phyloP scores from a whole-genome alignment of 257 asterid species.

The Vinca minor region DNA sequence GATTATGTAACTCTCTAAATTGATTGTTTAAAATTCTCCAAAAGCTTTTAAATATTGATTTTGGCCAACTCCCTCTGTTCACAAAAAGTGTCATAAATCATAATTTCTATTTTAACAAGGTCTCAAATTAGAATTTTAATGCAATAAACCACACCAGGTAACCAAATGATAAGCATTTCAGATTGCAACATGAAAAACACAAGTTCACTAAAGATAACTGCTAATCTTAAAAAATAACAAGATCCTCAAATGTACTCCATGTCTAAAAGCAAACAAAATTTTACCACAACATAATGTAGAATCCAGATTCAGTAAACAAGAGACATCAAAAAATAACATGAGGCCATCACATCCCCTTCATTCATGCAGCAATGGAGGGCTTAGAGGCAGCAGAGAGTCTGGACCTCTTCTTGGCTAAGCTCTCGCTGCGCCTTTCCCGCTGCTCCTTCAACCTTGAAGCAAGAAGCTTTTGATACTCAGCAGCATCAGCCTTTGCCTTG shows the following conservation, averaged over 20 bases:
- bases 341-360: neutral
- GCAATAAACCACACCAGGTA: no score
- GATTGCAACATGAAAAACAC: neutral
- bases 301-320: neutral
- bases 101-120: no score
- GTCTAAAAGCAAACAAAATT: slow-evolving; percentile 25
- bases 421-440: slow-evolving; percentile 64
- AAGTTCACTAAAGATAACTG: neutral
- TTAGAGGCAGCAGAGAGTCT: slow-evolving; percentile 55
- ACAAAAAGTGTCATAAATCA: no score
- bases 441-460: slow-evolving; percentile 72
- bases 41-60: no score
- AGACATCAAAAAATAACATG: neutral
- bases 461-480: slow-evolving; percentile 68
- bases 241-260: slow-evolving; percentile 6
- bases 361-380: slow-evolving; percentile 37
- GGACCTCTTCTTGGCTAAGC: slow-evolving; percentile 71
- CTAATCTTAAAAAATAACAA: slow-evolving; percentile 1
- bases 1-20: neutral
- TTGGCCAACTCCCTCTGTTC: no score
- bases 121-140: no score
- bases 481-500: slow-evolving; percentile 70
- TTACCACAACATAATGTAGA: slow-evolving; percentile 14
- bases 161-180: neutral
- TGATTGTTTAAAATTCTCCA: no score